Evolutionary conservation across 2,329 filamentous ascomycete genomes (phyloP).

Genomic region (Pseudogymnoascus sp.): DNA sequence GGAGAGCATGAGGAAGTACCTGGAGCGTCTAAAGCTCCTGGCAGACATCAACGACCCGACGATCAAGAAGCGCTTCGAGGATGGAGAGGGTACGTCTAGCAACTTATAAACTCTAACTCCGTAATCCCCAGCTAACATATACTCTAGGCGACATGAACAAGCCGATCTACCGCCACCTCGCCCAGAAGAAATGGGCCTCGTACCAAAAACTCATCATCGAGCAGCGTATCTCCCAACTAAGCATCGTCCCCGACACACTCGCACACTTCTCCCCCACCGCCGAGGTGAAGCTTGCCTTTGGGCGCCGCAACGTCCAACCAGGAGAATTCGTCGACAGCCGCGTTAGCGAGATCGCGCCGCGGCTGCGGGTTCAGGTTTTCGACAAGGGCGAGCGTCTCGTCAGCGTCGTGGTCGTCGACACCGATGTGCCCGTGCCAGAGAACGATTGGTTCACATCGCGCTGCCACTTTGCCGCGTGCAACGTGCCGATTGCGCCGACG

Average conservation of each 20-base stretch:
- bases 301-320: constrained; percentile 58
- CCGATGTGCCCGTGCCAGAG: constrained; percentile 77
- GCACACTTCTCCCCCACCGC: constrained; percentile 68
- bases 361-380: constrained; percentile 77
- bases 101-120: background rate
- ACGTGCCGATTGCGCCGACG: constrained; percentile 56
- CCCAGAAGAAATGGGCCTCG: constrained; percentile 77
- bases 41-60: constrained; percentile 93
- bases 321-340: constrained; percentile 71
- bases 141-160: constrained; percentile 81
- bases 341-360: constrained; percentile 65
- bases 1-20: constrained; percentile 58
- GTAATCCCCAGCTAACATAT: constrained; percentile 18
- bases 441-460: constrained; percentile 69
- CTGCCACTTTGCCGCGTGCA: constrained; percentile 79
- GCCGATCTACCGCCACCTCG: constrained; percentile 87
- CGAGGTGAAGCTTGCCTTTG: constrained; percentile 77
- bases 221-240: constrained; percentile 81
- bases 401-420: constrained; percentile 77
- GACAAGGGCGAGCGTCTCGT: constrained; percentile 73
- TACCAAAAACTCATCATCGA: constrained; percentile 72
- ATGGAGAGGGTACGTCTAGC: constrained; percentile 63
- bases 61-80: constrained; percentile 90
- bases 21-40: constrained; percentile 76
- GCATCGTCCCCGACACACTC: constrained; percentile 80